These are phyloP conservation scores for Kodamaea laetipori DNA, from an alignment of 805 yeast species.

Conservation along the genomic window DNA sequence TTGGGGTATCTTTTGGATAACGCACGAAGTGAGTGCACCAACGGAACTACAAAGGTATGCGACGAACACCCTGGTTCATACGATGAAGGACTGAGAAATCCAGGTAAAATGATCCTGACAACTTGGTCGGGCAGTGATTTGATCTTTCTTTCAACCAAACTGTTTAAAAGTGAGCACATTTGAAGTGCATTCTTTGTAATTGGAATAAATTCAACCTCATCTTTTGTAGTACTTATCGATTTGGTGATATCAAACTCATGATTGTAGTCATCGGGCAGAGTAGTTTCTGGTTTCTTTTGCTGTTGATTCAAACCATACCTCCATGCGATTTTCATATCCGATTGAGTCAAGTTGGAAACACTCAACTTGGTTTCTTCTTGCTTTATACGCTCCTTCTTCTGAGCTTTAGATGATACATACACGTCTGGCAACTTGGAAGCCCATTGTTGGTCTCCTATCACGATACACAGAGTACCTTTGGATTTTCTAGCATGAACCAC, in stretches of 20 bases:
- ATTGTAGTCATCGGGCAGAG: constrained; percentile 53
- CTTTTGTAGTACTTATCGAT: constrained; percentile 46
- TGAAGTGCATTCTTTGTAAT: constrained; percentile 21
- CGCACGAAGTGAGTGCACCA: constrained; percentile 60
- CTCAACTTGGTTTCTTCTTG: constrained; percentile 64
- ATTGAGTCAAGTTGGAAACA: constrained; percentile 59
- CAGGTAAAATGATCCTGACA: constrained; percentile 71
- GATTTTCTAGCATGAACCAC: constrained; percentile 61
- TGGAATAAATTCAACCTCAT: constrained; percentile 61
- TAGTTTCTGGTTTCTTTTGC: constrained; percentile 28
- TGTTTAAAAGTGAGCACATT: constrained; percentile 45
- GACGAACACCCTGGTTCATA: constrained; percentile 55
- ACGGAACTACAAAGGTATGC: constrained; percentile 54
- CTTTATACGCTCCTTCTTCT: constrained; percentile 58
- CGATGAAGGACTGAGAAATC: constrained; percentile 75
- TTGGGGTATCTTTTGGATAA: constrained; percentile 49
- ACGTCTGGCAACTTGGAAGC: constrained; percentile 74
- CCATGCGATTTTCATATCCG: constrained; percentile 89
- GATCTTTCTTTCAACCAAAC: constrained; percentile 34
- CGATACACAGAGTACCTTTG: constrained; percentile 49
- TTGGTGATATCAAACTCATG: constrained; percentile 79
- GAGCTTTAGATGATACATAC: constrained; percentile 68
- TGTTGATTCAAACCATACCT: constrained; percentile 61
- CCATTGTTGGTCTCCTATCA: constrained; percentile 65
- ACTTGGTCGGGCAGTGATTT: constrained; percentile 47